phyloP scores from a whole-genome alignment of 2,329 filamentous ascomycete species.

The Karstenula rhodostoma region DNA sequence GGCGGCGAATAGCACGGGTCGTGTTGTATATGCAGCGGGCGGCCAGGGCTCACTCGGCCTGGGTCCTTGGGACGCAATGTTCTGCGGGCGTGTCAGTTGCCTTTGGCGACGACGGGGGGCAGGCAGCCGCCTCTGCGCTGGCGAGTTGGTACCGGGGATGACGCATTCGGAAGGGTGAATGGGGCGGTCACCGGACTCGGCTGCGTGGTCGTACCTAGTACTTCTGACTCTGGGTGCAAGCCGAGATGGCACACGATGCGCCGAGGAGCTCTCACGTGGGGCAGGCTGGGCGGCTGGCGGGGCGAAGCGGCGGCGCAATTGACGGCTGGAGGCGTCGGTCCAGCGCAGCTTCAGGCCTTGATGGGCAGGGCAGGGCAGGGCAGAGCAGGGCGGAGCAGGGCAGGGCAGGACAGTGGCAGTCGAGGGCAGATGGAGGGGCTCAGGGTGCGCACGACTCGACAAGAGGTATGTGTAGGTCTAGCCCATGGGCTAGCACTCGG shows the following conservation, averaged over 20 bases:
- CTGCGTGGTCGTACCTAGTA: conserved; percentile 7
- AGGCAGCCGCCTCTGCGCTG: conserved; percentile 14
- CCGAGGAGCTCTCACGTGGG: conserved; percentile 10
- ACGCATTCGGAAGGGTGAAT: conserved; percentile 40
- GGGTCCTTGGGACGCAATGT: conserved; percentile 20
- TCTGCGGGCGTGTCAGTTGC: conserved; percentile 27
- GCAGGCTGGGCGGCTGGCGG: neutral
- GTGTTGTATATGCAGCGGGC: conserved; percentile 14
- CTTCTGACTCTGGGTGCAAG: neutral
- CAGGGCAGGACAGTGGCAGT: too few species aligned
- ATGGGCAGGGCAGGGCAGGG: neutral
- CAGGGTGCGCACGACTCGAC: neutral
- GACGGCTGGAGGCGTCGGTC: neutral
- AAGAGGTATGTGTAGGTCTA: neutral
- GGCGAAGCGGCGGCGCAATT: neutral
- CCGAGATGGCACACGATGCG: neutral
- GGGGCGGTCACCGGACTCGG: conserved; percentile 24
- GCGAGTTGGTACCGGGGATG: conserved; percentile 34
- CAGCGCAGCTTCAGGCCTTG: neutral
- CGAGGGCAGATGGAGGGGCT: neutral
- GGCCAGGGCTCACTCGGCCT: conserved; percentile 17
- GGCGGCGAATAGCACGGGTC: conserved; percentile 25
- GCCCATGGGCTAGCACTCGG: neutral
- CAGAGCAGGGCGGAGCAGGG: too few species aligned
- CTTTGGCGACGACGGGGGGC: conserved; percentile 17